These are phyloP conservation scores for Rhizophora mangle DNA, from an alignment of 345 rosid species.

Conservation along the genomic window DNA sequence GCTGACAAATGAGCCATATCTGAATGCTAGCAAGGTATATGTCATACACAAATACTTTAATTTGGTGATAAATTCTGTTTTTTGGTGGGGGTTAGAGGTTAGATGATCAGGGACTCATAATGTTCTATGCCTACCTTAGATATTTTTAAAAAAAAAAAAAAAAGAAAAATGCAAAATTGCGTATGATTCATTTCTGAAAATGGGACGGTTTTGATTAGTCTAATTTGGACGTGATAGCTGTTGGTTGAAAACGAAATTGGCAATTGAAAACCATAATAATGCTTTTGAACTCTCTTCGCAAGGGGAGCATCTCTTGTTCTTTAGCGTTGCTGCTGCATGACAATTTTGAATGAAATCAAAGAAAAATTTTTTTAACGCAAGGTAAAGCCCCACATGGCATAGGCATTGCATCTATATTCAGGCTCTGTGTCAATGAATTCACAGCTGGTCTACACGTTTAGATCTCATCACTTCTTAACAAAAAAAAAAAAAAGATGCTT, in stretches of 20 bases:
- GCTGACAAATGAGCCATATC: too few relatives aligned
- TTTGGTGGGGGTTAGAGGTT: too few relatives aligned
- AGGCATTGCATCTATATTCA: background rate
- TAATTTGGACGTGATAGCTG: constrained; percentile 20
- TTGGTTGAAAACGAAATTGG: constrained; percentile 25
- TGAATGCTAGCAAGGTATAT: too few relatives aligned
- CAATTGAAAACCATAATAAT: background rate
- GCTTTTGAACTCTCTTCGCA: constrained; percentile 10
- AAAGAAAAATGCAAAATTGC: background rate
- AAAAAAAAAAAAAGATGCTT: background rate
- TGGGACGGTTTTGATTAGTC: constrained; percentile 20
- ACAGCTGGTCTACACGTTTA: constrained; percentile 1
- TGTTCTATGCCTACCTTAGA: too few relatives aligned
- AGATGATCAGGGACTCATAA: too few relatives aligned
- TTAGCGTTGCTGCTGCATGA: constrained; percentile 11
- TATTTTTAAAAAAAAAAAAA: too few relatives aligned
- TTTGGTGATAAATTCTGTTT: too few relatives aligned
- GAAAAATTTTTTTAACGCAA: constrained; percentile 16
- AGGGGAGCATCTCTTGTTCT: constrained; percentile 15
- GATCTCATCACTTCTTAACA: constrained; percentile 1
- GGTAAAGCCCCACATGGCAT: constrained; percentile 21
- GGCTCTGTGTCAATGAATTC: background rate
- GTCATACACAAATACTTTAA: too few relatives aligned
- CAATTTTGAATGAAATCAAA: constrained; percentile 19
- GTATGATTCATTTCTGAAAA: background rate